Conservation (phyloP, 306 rosid species). For the Quercus dentata region DNA sequence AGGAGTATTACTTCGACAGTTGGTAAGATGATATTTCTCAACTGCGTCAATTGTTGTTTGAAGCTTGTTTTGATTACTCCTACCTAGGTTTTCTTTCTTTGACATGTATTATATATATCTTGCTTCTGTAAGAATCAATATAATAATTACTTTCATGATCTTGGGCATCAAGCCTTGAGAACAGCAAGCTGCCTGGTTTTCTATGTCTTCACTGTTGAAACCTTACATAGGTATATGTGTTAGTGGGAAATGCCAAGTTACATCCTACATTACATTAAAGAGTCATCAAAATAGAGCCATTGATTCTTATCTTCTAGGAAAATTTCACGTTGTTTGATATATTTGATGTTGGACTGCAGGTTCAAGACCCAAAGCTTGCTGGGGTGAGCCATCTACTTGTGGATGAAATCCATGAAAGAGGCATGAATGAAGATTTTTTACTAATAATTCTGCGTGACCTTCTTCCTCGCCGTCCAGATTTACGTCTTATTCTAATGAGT, state of each 20-base stretch:
- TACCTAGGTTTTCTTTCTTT: constrained; percentile 4
- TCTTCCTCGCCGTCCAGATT: constrained; percentile 92
- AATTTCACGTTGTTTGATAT: constrained; percentile 22
- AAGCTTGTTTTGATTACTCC: constrained; percentile 3
- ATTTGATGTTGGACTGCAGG: constrained; percentile 50
- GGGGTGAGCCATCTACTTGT: constrained; percentile 93
- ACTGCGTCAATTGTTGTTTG: constrained; percentile 11
- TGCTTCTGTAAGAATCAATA: neutral
- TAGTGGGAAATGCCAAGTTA: too few relatives aligned
- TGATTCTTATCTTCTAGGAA: constrained; percentile 14
- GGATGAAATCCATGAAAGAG: constrained; percentile 99
- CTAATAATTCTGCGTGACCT: constrained; percentile 85
- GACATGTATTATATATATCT: neutral
- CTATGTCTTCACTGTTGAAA: neutral
- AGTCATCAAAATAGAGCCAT: neutral
- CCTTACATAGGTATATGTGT: neutral
- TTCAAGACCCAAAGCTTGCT: constrained; percentile 77
- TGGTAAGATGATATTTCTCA: constrained; percentile 50
- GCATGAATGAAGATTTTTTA: constrained; percentile 94
- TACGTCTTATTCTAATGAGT: constrained; percentile 91
- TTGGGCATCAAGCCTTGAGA: neutral
- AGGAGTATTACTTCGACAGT: constrained; percentile 86
- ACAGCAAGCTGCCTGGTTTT: neutral
- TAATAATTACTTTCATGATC: neutral
- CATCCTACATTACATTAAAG: neutral